phyloP scores from a whole-genome alignment of 2,329 filamentous ascomycete species.

The Xylaria digitata region DNA sequence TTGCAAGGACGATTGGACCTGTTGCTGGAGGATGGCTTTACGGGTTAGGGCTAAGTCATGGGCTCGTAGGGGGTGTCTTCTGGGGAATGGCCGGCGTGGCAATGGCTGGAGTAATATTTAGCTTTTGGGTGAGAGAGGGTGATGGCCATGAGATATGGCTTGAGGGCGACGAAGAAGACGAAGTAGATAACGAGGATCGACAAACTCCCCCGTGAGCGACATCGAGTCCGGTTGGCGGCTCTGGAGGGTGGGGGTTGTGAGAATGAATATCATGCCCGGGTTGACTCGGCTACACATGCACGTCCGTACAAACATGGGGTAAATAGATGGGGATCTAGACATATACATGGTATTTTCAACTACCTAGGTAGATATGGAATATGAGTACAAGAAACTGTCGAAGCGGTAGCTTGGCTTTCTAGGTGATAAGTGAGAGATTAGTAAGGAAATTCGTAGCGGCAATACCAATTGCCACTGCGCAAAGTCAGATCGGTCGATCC shows the following conservation, averaged over 20 bases:
- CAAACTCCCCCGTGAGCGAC: neutral
- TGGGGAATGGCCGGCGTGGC: constrained; percentile 66
- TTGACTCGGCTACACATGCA: neutral
- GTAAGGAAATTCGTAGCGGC: neutral
- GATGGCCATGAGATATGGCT: constrained; percentile 74
- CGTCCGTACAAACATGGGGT: neutral
- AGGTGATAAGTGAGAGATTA: neutral
- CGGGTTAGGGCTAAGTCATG: constrained; percentile 66
- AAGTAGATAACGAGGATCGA: constrained; percentile 31
- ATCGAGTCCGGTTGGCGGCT: neutral
- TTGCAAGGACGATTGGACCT: constrained; percentile 69
- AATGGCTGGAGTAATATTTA: constrained; percentile 61
- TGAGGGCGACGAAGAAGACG: constrained; percentile 67
- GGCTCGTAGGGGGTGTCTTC: constrained; percentile 68
- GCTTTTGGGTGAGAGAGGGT: constrained; percentile 68
- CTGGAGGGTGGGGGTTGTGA: neutral
- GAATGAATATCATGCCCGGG: too few relatives aligned
- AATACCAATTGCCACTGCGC: neutral
- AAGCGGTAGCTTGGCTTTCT: neutral
- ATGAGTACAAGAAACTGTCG: neutral
- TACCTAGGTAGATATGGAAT: neutral
- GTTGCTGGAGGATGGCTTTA: constrained; percentile 70
- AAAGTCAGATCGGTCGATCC: neutral
- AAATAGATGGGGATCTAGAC: neutral
- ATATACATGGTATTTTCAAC: neutral